Base-by-base conservation (phyloP, 306 rosid species). In the Canavalia gladiata region DNA sequence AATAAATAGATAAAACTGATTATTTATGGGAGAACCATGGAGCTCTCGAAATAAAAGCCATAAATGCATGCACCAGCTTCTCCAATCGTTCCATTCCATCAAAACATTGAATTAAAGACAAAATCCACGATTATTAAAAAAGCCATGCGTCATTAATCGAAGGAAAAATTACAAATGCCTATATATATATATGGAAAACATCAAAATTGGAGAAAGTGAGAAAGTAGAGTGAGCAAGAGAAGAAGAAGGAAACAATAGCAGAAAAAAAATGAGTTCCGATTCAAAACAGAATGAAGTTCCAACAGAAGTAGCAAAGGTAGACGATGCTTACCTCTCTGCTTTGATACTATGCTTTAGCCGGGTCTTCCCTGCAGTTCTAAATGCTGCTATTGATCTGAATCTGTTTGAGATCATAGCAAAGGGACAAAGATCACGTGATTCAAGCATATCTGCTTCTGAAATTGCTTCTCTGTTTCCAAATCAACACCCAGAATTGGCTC, bases 401-500 rank as follows among this genome's bases (percentile, higher is more conserved):
- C 39, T 80, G 50, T 80, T 80, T 80, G 79, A 72, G 11, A 72
- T 81, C 75, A 72, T 81, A 50, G 65, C 78, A 3, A 80, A 81
- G 49, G 18, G 11, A 57, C 18, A 76, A 45, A 66, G 0, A 7
- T 30, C 68, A 18, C 18, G 50, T 50, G 5, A 10, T 68, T 45
- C 82, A 4, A 4, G 28, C 4, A n/a, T 79, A 0, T 79, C 83
- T 10, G 84, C 84, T 0, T 62, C 50, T 29, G 74, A 81, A 4
- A 72, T 81, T 41, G 84, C 84, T 47, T 80, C 79, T 37, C 4
- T 47, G 29, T 55, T 80, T 72, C 84, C 84, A 39, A 62, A 60
- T 47, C 47, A 50, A 71, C 73, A 72, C 13, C n/a, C 73, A 0
- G 39, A 72, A 52, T 72, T 72, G 74, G 68, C 58, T 5, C 31